Conservation (phyloP, 2,329 filamentous ascomycete species). For the Aspergillus unguis region DNA sequence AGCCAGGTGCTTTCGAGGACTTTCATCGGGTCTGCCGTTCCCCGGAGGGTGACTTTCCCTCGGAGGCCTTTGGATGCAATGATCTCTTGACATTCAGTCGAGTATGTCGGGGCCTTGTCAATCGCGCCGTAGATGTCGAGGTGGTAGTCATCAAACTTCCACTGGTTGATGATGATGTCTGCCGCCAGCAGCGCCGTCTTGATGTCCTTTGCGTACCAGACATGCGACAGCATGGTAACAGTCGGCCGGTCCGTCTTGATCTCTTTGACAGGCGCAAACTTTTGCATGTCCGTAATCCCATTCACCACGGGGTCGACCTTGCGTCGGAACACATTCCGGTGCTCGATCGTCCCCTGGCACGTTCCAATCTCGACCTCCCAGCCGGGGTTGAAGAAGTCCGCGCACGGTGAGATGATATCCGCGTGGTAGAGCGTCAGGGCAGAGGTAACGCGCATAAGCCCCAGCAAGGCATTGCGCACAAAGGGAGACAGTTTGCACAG, state of each 20-base stretch:
- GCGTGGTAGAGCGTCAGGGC: slow-evolving; percentile 53
- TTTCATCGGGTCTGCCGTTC: slow-evolving; percentile 55
- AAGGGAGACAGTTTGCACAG: slow-evolving; percentile 50
- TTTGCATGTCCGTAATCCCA: slow-evolving; percentile 62
- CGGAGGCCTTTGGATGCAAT: slow-evolving; percentile 55
- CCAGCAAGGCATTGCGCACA: slow-evolving; percentile 48
- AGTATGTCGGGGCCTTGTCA: slow-evolving; percentile 61
- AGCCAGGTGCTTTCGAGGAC: slow-evolving; percentile 57
- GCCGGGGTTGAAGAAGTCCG: slow-evolving; percentile 62
- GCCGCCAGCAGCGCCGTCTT: slow-evolving; percentile 62
- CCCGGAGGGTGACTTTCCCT: slow-evolving; percentile 51
- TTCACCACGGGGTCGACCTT: slow-evolving; percentile 65
- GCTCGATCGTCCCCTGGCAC: slow-evolving; percentile 54
- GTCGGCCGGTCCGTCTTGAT: slow-evolving; percentile 59
- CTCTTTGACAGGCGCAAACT: slow-evolving; percentile 58
- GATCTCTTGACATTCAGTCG: slow-evolving; percentile 57
- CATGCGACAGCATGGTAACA: slow-evolving; percentile 63
- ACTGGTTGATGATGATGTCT: slow-evolving; percentile 64
- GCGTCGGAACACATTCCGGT: slow-evolving; percentile 55
- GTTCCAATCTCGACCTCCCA: slow-evolving; percentile 63
- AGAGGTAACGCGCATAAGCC: slow-evolving; percentile 48
- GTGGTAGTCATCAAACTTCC: slow-evolving; percentile 63
- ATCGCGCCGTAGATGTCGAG: slow-evolving; percentile 63
- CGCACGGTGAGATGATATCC: slow-evolving; percentile 57
- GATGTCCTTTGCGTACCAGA: slow-evolving; percentile 57